phyloP scores from a whole-genome alignment of 352 stramenopile species.

The Phytopythium sindhum region DNA sequence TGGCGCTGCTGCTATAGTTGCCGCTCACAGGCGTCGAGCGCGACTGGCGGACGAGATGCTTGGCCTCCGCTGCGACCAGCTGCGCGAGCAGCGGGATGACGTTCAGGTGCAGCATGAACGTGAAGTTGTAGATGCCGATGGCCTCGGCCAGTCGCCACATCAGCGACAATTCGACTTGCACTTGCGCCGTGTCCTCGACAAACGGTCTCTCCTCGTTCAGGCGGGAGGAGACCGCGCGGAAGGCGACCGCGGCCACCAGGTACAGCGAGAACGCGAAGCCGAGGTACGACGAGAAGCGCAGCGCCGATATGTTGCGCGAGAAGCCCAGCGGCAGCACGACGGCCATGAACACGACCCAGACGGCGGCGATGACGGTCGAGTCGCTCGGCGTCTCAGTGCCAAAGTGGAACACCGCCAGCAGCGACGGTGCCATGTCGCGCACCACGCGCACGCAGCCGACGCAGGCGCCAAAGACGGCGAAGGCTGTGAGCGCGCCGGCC shows the following conservation, averaged over 20 bases:
- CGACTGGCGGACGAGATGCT: slow-evolving; percentile 8
- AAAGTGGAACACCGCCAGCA: slow-evolving; percentile 30
- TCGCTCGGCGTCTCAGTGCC: slow-evolving; percentile 26
- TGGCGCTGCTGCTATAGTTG: slow-evolving; percentile 10
- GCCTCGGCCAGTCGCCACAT: slow-evolving; percentile 56
- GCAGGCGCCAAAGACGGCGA: slow-evolving; percentile 75
- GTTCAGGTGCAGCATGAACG: slow-evolving; percentile 81
- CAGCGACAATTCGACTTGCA: slow-evolving; percentile 5
- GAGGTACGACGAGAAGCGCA: slow-evolving; percentile 75
- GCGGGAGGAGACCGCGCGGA: slow-evolving; percentile 24
- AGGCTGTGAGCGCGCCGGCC: slow-evolving; percentile 56
- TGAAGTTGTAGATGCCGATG: slow-evolving; percentile 83
- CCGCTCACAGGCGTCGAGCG: not conserved
- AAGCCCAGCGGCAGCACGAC: slow-evolving; percentile 63
- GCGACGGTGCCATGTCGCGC: slow-evolving; percentile 64
- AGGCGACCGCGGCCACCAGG: slow-evolving; percentile 56
- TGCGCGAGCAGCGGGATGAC: slow-evolving; percentile 70
- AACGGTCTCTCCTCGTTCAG: not conserved
- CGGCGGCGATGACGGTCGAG: slow-evolving; percentile 27
- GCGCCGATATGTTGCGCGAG: slow-evolving; percentile 59
- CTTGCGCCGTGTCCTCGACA: not conserved
- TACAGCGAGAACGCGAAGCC: slow-evolving; percentile 70
- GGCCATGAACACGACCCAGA: slow-evolving; percentile 62
- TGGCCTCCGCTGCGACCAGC: slow-evolving; percentile 30
- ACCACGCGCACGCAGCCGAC: slow-evolving; percentile 71